phyloP scores from a whole-genome alignment of 306 rosid species.

The Pachyrhizus erosus region DNA sequence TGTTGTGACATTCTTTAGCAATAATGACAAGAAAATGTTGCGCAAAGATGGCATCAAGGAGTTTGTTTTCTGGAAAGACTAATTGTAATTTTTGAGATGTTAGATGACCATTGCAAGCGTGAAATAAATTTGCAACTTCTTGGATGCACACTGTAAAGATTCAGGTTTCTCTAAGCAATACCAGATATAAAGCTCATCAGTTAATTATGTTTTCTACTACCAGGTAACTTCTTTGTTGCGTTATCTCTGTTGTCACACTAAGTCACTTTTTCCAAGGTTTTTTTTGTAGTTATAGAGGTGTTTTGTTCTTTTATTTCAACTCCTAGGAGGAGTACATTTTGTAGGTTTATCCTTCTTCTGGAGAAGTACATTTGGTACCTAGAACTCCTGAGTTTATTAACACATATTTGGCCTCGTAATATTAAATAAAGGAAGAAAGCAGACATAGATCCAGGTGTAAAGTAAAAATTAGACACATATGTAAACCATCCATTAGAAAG shows the following conservation, averaged over 20 bases:
- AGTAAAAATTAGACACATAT: background rate
- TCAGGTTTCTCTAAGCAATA: background rate
- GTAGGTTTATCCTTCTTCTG: background rate
- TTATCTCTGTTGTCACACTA: background rate
- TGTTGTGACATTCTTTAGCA: background rate
- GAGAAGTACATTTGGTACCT: background rate
- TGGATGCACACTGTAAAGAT: background rate
- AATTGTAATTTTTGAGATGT: background rate
- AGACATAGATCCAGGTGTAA: background rate
- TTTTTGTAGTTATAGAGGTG: background rate
- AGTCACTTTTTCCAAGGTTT: background rate
- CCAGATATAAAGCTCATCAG: background rate
- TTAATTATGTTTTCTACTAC: background rate
- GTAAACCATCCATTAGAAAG: background rate
- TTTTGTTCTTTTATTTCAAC: background rate
- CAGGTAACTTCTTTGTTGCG: background rate
- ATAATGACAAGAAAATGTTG: background rate
- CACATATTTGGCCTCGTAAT: background rate
- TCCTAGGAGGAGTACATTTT: background rate
- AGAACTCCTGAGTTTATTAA: background rate
- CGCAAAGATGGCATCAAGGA: conserved; percentile 13
- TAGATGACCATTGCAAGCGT: background rate
- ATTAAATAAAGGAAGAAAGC: conserved; percentile 20
- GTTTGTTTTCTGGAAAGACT: background rate
- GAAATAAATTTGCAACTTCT: background rate